A percentile compares a stretch with the other conserved stretches of the same genome.
These are phyloP conservation scores for Diplodia seriata DNA, from an alignment of 2,329 filamentous ascomycete genomes.

Conservation along the genomic window DNA sequence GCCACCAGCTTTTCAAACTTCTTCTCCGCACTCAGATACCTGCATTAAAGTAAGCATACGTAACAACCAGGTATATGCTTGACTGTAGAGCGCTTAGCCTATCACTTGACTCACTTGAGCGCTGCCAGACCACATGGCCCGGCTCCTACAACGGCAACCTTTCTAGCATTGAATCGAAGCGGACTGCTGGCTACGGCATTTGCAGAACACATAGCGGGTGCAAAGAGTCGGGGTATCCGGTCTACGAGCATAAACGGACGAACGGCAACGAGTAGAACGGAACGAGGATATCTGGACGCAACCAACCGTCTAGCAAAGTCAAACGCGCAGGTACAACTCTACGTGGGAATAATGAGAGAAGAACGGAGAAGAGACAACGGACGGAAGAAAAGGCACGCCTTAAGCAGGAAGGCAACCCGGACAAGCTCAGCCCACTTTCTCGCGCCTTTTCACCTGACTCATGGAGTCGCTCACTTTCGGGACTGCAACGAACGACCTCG, in stretches of 20 bases:
- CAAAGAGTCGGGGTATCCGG: slow-evolving; percentile 20
- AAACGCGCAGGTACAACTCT: background rate
- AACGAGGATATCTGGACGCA: background rate
- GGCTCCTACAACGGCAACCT: slow-evolving; percentile 80
- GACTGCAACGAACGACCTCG: slow-evolving; percentile 23
- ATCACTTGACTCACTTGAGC: slow-evolving; percentile 63
- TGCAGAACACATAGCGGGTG: slow-evolving; percentile 26
- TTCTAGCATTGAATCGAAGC: slow-evolving; percentile 54
- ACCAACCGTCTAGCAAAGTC: background rate
- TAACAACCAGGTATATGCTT: background rate
- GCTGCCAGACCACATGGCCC: slow-evolving; percentile 80
- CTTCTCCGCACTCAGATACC: slow-evolving; percentile 75
- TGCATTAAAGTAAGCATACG: slow-evolving; percentile 39
- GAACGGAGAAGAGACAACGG: background rate
- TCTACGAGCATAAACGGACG: slow-evolving; percentile 25
- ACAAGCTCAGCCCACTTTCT: slow-evolving; percentile 27
- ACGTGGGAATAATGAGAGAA: background rate
- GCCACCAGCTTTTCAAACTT: slow-evolving; percentile 74
- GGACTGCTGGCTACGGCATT: slow-evolving; percentile 9
- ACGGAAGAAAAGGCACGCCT: background rate
- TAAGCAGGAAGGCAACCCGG: slow-evolving; percentile 5
- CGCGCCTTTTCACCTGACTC: slow-evolving; percentile 29
- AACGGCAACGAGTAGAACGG: slow-evolving; percentile 13
- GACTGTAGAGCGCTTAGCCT: background rate
- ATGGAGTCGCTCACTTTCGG: background rate